These are phyloP conservation scores for Gynochthodes officinalis DNA, from an alignment of 257 asterid species.

Conservation along the genomic window DNA sequence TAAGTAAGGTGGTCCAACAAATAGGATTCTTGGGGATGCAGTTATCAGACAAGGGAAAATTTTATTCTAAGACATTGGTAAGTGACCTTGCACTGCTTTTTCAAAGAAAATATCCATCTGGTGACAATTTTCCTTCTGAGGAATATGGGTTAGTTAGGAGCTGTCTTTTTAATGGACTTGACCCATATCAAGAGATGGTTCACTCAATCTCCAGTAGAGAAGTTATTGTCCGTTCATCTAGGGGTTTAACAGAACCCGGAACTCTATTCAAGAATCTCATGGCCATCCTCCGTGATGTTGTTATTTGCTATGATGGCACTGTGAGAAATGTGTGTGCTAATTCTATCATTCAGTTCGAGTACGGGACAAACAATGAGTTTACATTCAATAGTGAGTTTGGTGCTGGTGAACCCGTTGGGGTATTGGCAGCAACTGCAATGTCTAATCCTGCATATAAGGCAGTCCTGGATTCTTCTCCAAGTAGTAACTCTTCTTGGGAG, in stretches of 20 bases:
- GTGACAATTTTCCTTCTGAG: slow-evolving; percentile 53
- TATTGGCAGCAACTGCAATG: slow-evolving; percentile 98
- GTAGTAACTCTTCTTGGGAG: slow-evolving; percentile 96
- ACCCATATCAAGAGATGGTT: slow-evolving; percentile 91
- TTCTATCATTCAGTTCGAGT: slow-evolving; percentile 79
- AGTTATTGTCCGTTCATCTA: slow-evolving; percentile 86
- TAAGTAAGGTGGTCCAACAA: slow-evolving; percentile 89
- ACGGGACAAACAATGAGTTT: slow-evolving; percentile 61
- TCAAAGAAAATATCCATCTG: slow-evolving; percentile 62
- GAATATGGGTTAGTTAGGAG: slow-evolving; percentile 74
- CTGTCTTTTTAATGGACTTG: slow-evolving; percentile 80
- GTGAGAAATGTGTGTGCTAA: slow-evolving; percentile 84
- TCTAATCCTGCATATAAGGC: slow-evolving; percentile 99
- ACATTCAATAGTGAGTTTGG: slow-evolving; percentile 59
- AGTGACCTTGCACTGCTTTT: slow-evolving; percentile 64
- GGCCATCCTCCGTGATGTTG: slow-evolving; percentile 96
- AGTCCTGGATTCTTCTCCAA: slow-evolving; percentile 94
- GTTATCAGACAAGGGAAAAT: slow-evolving; percentile 64
- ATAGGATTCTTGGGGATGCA: slow-evolving; percentile 85
- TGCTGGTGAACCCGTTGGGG: slow-evolving; percentile 99
- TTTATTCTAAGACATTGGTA: slow-evolving; percentile 65
- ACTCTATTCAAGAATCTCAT: slow-evolving; percentile 84
- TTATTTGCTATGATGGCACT: slow-evolving; percentile 81
- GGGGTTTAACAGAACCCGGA: slow-evolving; percentile 96
- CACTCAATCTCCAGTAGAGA: slow-evolving; percentile 94